Base-by-base conservation (phyloP, 2,329 filamentous ascomycete genomes). In the Fusarium paranaense region DNA sequence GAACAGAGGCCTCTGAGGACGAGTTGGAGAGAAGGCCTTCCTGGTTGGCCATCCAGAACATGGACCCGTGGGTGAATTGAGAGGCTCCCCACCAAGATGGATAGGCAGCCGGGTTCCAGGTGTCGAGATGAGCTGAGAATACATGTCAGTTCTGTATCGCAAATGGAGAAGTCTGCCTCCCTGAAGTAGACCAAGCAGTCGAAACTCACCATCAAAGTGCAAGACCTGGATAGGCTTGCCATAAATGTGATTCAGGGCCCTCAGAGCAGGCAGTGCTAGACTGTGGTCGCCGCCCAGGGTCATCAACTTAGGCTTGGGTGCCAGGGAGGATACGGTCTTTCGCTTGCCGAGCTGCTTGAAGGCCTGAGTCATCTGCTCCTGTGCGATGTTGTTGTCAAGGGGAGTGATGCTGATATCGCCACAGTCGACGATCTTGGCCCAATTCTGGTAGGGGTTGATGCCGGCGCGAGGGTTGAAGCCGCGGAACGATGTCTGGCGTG, bases 371-470 rank as follows among this genome's bases (percentile, higher is more conserved):
- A 98, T 97, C 83, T 98, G 95, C 52, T 88, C 86, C 63, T 95
- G 85, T 0, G 95, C 95, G 18, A 97, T 86, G 2, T 87, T 90
- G 81, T 98, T 98, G 85, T 98, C 95, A 76, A 97, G 92, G 0
- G 95, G 95, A 0, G 93, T 94, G 74, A 97, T 87, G 32, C 95
- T 95, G 65, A 98, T 95, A 81, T 98, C 95, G 56, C 95, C 95
- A 82, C 95, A 98, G 85, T 98, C 95, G 60, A 96, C 86, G 68
- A 98, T 90, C 59, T 89, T 94, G 10, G 95, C 92, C 90, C 94
- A 96, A 78, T 90, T 92, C 80, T 92, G 73, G 84, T 97, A 98
- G 0, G 95, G 95, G 82, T 98, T 98, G 75, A 98, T 88, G 42
- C 88, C 89, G 2, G 94, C 95, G 25, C 95, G 91, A 3, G 93